Evolutionary conservation across 148 eudicot genomes (phyloP).

Genomic region (Amaranthus hypochondriacus): DNA sequence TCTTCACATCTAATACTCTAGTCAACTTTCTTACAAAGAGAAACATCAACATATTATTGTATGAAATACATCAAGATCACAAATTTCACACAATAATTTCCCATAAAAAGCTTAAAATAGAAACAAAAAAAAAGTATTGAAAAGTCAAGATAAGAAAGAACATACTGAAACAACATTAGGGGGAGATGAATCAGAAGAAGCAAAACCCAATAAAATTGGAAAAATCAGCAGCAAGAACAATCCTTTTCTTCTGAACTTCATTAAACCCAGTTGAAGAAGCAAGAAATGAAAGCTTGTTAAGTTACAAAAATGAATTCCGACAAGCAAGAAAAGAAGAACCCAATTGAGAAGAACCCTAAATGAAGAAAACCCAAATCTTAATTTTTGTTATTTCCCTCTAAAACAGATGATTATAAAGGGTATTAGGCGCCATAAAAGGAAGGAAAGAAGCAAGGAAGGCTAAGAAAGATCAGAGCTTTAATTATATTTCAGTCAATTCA

Average conservation of each 20-base stretch:
- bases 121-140: not conserved
- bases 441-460: not conserved
- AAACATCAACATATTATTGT: not conserved
- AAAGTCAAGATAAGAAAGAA: constrained; percentile 2
- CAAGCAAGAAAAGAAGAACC: constrained; percentile 1
- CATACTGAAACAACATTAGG: constrained; percentile 58
- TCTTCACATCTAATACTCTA: constrained; percentile 1
- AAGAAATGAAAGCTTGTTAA: constrained; percentile 1
- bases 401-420: constrained; percentile 6
- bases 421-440: constrained; percentile 13
- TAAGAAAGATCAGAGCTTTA: constrained; percentile 10
- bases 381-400: not conserved
- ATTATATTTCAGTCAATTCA: constrained; percentile 17
- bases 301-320: not conserved
- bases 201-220: constrained; percentile 31
- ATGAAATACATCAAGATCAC: not conserved
- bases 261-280: constrained; percentile 20
- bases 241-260: constrained; percentile 17
- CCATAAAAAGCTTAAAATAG: not conserved
- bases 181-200: constrained; percentile 50
- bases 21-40: constrained; percentile 15
- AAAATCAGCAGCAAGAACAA: constrained; percentile 45
- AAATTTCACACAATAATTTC: not conserved
- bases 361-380: constrained; percentile 5
- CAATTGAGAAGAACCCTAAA: constrained; percentile 8